Percentiles rank a stretch among this genome's conserved stretches.
These are phyloP conservation scores for Rhizomucor miehei DNA, from an alignment of 371 early-diverging fungal species.

Conservation along the genomic window DNA sequence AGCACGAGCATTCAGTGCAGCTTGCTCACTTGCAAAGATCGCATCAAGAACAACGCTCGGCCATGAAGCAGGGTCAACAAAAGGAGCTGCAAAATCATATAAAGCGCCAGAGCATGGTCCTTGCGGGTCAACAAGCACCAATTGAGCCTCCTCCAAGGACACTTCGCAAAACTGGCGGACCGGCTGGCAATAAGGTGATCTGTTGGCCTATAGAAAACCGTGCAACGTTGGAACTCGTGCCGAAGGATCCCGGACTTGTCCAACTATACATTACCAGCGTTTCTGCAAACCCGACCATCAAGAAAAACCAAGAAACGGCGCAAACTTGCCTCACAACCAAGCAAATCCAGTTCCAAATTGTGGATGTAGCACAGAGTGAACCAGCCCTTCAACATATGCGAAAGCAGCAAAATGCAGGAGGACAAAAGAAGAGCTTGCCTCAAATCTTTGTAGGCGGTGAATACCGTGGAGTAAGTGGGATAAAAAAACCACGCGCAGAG, in stretches of 20 bases:
- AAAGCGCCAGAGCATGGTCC: constrained; percentile 11
- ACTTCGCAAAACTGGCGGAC: constrained; percentile 21
- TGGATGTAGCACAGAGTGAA: constrained; percentile 40
- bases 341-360: constrained; percentile 23
- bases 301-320: constrained; percentile 30
- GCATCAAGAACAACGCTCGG: constrained; percentile 34
- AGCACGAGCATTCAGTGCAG: constrained; percentile 41
- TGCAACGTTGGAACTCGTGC: constrained; percentile 11
- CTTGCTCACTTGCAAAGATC: constrained; percentile 35
- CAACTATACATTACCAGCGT: constrained; percentile 38
- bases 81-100: constrained; percentile 14
- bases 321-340: constrained; percentile 14
- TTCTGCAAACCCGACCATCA: constrained; percentile 27
- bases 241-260: constrained; percentile 24
- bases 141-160: constrained; percentile 3
- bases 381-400: constrained; percentile 39
- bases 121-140: constrained; percentile 40
- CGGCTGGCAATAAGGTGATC: constrained; percentile 11
- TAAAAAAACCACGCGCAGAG: too few species aligned
- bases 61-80: constrained; percentile 35
- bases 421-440: constrained; percentile 22
- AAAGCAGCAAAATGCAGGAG: constrained; percentile 18
- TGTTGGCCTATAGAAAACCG: constrained; percentile 19
- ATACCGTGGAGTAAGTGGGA: constrained; percentile 35
- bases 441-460: constrained; percentile 43